These are phyloP conservation scores for Vicia sativa DNA, from an alignment of 306 rosid species.

Conservation along the genomic window DNA sequence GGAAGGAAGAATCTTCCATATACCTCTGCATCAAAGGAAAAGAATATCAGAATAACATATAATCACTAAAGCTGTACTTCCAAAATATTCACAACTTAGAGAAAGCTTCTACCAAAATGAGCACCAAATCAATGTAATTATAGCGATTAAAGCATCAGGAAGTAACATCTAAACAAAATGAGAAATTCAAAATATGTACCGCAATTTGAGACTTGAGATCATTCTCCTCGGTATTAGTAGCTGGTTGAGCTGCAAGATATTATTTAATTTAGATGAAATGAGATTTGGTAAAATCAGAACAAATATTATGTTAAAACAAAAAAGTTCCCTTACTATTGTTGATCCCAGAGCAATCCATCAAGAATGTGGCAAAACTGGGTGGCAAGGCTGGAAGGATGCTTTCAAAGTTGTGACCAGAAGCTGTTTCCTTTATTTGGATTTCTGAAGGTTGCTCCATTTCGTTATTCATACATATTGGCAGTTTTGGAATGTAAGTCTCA, in stretches of 20 bases:
- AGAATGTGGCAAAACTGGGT: constrained; percentile 75
- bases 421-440: constrained; percentile 41
- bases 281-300: constrained; percentile 33
- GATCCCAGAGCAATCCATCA: constrained; percentile 50
- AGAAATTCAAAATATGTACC: constrained; percentile 49
- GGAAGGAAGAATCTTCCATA: constrained; percentile 92
- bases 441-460: constrained; percentile 45
- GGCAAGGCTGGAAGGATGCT: constrained; percentile 61
- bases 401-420: constrained; percentile 43
- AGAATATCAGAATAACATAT: constrained; percentile 30
- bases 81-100: constrained; percentile 19
- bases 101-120: constrained; percentile 24
- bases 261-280: constrained; percentile 41
- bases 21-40: constrained; percentile 64
- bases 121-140: constrained; percentile 26
- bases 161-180: constrained; percentile 1
- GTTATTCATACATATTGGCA: constrained; percentile 48
- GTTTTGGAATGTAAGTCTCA: constrained; percentile 56
- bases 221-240: constrained; percentile 45
- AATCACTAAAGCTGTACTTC: constrained; percentile 21
- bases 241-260: constrained; percentile 52
- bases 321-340: constrained; percentile 54
- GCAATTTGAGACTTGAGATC: constrained; percentile 67
- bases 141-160: constrained; percentile 19
- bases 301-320: constrained; percentile 1